Conservation (phyloP, 2,329 filamentous ascomycete genomes). For the Botrytis medusae region DNA sequence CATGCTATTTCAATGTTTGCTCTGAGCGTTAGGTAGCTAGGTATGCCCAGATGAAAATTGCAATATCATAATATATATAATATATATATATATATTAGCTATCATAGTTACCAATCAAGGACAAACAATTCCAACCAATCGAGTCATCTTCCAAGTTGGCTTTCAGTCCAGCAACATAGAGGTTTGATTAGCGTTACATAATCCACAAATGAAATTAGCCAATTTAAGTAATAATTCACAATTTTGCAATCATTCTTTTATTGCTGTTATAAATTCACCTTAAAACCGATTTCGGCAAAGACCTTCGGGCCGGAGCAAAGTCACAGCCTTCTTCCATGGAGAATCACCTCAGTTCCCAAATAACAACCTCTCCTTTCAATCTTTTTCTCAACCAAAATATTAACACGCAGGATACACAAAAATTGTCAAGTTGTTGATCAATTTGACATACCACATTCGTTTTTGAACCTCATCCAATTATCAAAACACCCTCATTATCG, state of each 20-base stretch:
- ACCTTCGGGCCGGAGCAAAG: not conserved
- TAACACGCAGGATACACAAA: not conserved
- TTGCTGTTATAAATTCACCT: not conserved
- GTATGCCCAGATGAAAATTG: not conserved
- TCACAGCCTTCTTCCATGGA: not conserved
- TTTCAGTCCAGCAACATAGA: not conserved
- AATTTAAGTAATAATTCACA: not conserved
- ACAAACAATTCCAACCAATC: not conserved
- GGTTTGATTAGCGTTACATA: not conserved
- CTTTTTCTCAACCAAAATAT: not conserved
- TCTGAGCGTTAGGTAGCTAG: too few species aligned
- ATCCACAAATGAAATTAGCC: not conserved
- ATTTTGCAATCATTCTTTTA: not conserved
- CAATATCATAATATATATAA: too few species aligned
- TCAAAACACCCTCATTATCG: not conserved
- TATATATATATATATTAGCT: too few species aligned
- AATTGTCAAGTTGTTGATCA: conserved; percentile 9
- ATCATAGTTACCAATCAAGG: not conserved
- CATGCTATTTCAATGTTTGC: not conserved
- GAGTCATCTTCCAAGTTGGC: not conserved
- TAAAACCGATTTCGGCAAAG: not conserved
- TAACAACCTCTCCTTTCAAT: not conserved
- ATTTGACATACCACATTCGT: conserved; percentile 10
- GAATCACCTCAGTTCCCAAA: not conserved
- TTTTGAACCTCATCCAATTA: not conserved